Evolutionary conservation across 2,329 filamentous ascomycete species (phyloP), one percentile per base, ranked within the genome.

Genomic region (Neonectria neomacrospora): DNA sequence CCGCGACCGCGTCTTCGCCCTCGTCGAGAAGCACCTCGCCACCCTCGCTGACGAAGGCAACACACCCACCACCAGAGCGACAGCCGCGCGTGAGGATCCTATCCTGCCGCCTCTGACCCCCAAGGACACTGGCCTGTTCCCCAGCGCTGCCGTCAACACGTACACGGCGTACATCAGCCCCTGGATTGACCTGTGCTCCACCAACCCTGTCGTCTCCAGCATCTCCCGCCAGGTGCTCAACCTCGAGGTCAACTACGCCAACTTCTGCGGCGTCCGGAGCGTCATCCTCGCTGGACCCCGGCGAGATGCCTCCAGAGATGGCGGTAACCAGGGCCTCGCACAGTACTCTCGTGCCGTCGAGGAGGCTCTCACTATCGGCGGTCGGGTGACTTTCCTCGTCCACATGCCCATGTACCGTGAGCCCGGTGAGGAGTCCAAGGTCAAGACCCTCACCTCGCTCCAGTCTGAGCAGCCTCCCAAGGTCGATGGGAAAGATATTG

Each of bases 171-270:
- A 91, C 61, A 88, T 89, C n/a, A 97, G 94, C 77, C 87, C 93
- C 6, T 98, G 95, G 95, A 95, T 97, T 69, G 94, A 98, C 75
- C 81, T 98, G 12, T 91, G 90, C 72, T 97, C 94, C 2, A 81
- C 89, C 1, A 91, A 97, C 76, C 92, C 94, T 7, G 79, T 95
- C 66, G 90, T 98, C 66, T 89, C 93, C 8, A 92, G 92, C 76
- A 86, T 98, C 62, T 97, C 95, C 37, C 89, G 92, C 47, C 95
- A 97, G 79, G 91, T 97, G 7, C 83, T 99, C 67, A 94, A 94
- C 75, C 85, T 97, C 41, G 96, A 99, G 77, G 86, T 98, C 51
- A 92, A 93, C 52, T 99, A 97, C 80, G 96, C 96, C 67, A 94
- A 93, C 66, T 99, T 98, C 80, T 97, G 94, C 74, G 96, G 96